phyloP scores from a whole-genome alignment of 78 protist genomes.

The Cavenderia fasciculata region DNA sequence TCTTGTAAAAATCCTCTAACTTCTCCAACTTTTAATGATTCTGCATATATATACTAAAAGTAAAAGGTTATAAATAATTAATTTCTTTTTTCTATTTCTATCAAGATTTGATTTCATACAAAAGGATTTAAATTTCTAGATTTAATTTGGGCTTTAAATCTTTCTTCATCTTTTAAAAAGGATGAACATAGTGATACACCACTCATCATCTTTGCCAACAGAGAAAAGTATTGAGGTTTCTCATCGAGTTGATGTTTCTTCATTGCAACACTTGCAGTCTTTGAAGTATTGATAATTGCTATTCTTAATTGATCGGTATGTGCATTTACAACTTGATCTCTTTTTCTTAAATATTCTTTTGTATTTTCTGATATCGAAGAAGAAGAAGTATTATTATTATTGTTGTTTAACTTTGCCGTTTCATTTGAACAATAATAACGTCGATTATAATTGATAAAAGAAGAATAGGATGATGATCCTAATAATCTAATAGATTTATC shows the following conservation, averaged over 20 bases:
- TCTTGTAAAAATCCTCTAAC: slow-evolving; percentile 52
- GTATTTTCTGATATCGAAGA: slow-evolving; percentile 4
- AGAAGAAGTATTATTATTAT: no score
- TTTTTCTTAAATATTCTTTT: slow-evolving; percentile 26
- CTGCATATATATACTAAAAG: slow-evolving; percentile 49
- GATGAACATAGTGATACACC: slow-evolving; percentile 73
- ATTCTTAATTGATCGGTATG: slow-evolving; percentile 35
- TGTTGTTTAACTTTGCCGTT: no score
- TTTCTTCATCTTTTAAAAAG: slow-evolving; percentile 60
- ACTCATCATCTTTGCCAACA: slow-evolving; percentile 44
- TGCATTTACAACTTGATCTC: slow-evolving; percentile 63
- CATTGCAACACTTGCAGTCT: slow-evolving; percentile 40
- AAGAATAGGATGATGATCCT: not conserved
- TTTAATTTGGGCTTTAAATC: slow-evolving; percentile 47
- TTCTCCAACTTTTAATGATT: slow-evolving; percentile 64
- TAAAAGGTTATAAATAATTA: not conserved
- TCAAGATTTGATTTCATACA: slow-evolving; percentile 17
- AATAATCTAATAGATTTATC: not conserved
- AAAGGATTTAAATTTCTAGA: slow-evolving; percentile 33
- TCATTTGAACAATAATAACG: no score
- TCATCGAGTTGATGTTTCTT: slow-evolving; percentile 27
- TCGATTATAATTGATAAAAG: no score
- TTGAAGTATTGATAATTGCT: slow-evolving; percentile 45
- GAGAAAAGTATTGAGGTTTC: no score
- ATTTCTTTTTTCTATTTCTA: no score